Conservation (phyloP, 1,284 basidiomycete genomes). For the Irpex sp. region DNA sequence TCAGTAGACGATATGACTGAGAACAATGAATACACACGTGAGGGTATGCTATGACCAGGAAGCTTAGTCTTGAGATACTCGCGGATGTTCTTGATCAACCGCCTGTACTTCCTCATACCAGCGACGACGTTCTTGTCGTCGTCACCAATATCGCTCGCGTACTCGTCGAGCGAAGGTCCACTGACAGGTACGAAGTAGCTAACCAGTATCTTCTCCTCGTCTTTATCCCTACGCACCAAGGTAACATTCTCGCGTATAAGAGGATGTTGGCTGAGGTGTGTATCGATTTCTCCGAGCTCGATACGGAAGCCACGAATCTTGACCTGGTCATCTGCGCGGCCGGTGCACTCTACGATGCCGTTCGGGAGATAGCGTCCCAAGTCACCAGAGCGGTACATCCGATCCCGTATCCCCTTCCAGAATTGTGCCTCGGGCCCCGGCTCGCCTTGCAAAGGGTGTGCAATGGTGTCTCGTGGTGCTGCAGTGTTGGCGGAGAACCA, state of each 20-base stretch:
- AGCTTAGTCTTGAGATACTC: conserved; percentile 98
- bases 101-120: conserved; percentile 80
- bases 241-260: conserved; percentile 97
- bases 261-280: conserved; percentile 91
- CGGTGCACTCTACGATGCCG: conserved; percentile 95
- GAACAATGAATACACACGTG: conserved; percentile 46
- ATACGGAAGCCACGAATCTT: conserved; percentile 99
- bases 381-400: conserved; percentile 98
- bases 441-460: conserved; percentile 50
- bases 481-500: conserved; percentile 73
- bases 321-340: conserved; percentile 97
- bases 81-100: conserved; percentile 90
- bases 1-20: neutral
- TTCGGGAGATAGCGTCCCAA: conserved; percentile 92
- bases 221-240: conserved; percentile 94
- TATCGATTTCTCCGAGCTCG: conserved; percentile 98
- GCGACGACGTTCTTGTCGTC: conserved; percentile 59
- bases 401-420: conserved; percentile 97
- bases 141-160: conserved; percentile 69
- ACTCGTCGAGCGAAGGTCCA: conserved; percentile 66
- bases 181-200: conserved; percentile 96
- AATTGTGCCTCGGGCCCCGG: conserved; percentile 70
- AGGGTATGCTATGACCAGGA: conserved; percentile 90
- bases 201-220: conserved; percentile 98
- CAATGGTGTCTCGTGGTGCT: conserved; percentile 67